Percentiles rank a stretch among this genome's conserved stretches.
Conservation (phyloP, 306 rosid genomes). For the Trifolium fragiferum region DNA sequence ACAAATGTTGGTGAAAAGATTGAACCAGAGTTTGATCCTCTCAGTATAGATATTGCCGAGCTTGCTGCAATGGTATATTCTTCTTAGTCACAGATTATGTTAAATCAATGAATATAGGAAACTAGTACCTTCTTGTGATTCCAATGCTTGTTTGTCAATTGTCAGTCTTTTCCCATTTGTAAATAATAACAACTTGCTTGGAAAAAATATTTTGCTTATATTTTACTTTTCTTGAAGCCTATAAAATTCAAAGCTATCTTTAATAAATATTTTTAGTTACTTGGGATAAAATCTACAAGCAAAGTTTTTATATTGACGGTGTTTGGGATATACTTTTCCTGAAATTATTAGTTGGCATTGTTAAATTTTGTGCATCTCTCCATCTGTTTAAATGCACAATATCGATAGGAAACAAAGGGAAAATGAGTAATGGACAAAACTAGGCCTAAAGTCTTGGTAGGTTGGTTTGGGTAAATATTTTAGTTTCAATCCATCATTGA, state of each 20-base stretch:
- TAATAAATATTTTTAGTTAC: background rate
- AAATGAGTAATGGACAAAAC: background rate
- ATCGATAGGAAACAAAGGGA: conserved; percentile 5
- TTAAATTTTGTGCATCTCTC: conserved; percentile 12
- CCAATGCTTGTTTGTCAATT: conserved; percentile 28
- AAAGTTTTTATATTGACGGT: background rate
- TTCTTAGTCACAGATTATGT: conserved; percentile 35
- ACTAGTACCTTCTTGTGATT: conserved; percentile 13
- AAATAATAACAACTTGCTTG: conserved; percentile 6
- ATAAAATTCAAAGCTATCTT: conserved; percentile 19
- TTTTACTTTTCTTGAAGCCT: conserved; percentile 19
- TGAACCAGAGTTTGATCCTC: conserved; percentile 86
- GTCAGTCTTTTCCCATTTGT: conserved; percentile 11
- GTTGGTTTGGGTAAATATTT: background rate
- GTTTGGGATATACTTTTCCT: conserved; percentile 27
- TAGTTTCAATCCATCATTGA: conserved; percentile 8
- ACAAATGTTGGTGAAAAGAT: conserved; percentile 79
- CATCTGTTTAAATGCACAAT: background rate
- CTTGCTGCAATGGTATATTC: conserved; percentile 81
- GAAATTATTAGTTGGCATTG: conserved; percentile 9
- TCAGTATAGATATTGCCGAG: conserved; percentile 75
- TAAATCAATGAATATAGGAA: conserved; percentile 38
- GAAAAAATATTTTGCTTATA: conserved; percentile 16
- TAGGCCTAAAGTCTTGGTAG: background rate
- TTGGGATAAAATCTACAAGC: conserved; percentile 26